Evolutionary conservation across 768 basidiomycete genomes (phyloP), one percentile per base, ranked within the genome.

Genomic region (Macrocybe gigantea): DNA sequence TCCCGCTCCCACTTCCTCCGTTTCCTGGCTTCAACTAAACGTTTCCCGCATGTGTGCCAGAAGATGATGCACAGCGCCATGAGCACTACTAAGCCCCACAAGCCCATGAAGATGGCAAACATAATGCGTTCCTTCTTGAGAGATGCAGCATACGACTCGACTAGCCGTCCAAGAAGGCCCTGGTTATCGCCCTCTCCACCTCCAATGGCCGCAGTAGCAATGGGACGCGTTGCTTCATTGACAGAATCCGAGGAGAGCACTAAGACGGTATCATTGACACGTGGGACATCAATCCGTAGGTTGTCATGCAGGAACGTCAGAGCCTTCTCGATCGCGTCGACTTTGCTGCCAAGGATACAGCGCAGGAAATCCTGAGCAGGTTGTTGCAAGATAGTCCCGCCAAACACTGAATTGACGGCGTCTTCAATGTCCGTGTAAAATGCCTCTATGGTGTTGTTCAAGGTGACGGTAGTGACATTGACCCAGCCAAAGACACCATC

Each of bases 401-500:
- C 85, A 64, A 98, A 94, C 7, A 93, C 77, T 1, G 74, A 73
- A 47, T 73, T 68, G n/a, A 98, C 90, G 5, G 79, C 74, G 38
- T 77, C 72, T 64, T 95, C 88, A 32, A 99, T 68, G 43, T 92
- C 93, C 48, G 72, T 72, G 67, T 98, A 98, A 64, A 99, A 95
- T 40, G 73, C 74, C 61, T 79, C 85, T 58, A 99, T 70, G 3
- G 95, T 96, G 56, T 72, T 69, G 64, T 99, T 99, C 45, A 99
- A 76, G 5, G 85, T 82, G 3, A 80, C 82, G 1, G 93, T 95
- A 6, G 95, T 95, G 12, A 73, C 77, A 57, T 97, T 93, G 42
- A 98, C 85, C 94, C 94, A 98, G 7, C 93, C 93, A 53, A 98
- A 95, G 40, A 98, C 67, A 22, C 87, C 88, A 36, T 90, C 70